These are phyloP conservation scores for Delphinella strobiligena DNA, from an alignment of 2,329 filamentous ascomycete genomes.

Conservation along the genomic window DNA sequence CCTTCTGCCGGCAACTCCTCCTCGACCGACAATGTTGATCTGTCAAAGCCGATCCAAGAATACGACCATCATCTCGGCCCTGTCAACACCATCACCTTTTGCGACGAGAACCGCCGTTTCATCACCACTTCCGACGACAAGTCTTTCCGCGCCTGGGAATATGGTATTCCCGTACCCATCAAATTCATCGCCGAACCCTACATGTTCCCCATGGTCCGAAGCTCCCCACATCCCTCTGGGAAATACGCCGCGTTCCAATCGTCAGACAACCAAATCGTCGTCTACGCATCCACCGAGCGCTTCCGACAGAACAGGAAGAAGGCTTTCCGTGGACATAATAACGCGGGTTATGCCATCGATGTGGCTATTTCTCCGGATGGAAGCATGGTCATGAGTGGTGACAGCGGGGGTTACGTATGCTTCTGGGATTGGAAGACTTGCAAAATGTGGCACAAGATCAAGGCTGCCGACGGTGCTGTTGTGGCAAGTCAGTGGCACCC, in stretches of 20 bases:
- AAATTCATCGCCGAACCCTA: slow-evolving; percentile 89
- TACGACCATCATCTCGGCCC: slow-evolving; percentile 98
- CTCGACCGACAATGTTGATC: slow-evolving; percentile 24
- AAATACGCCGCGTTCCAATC: slow-evolving; percentile 93
- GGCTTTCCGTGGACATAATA: slow-evolving; percentile 90
- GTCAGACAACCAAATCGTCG: slow-evolving; percentile 91
- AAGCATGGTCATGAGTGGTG: slow-evolving; percentile 77
- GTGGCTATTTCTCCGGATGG: slow-evolving; percentile 82
- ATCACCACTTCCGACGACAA: slow-evolving; percentile 98
- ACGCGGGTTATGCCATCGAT: slow-evolving; percentile 85
- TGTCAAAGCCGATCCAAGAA: slow-evolving; percentile 61
- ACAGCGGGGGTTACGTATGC: slow-evolving; percentile 78
- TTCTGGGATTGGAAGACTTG: slow-evolving; percentile 99
- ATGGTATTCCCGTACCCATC: slow-evolving; percentile 95
- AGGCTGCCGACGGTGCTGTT: slow-evolving; percentile 68
- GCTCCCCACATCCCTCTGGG: slow-evolving; percentile 71
- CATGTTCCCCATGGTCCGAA: slow-evolving; percentile 92
- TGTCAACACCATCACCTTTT: slow-evolving; percentile 94
- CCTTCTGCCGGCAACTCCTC: slow-evolving; percentile 27
- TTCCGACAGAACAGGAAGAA: slow-evolving; percentile 98
- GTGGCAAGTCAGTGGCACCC: slow-evolving; percentile 92
- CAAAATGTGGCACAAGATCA: slow-evolving; percentile 96
- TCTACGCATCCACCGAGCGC: slow-evolving; percentile 88
- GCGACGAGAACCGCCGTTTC: slow-evolving; percentile 87
- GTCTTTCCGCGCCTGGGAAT: slow-evolving; percentile 92